Percentiles rank a stretch among this genome's conserved stretches.
Evolutionary conservation across 208 protist species (phyloP).

Genomic region (Trypanosoma conorhini): DNA sequence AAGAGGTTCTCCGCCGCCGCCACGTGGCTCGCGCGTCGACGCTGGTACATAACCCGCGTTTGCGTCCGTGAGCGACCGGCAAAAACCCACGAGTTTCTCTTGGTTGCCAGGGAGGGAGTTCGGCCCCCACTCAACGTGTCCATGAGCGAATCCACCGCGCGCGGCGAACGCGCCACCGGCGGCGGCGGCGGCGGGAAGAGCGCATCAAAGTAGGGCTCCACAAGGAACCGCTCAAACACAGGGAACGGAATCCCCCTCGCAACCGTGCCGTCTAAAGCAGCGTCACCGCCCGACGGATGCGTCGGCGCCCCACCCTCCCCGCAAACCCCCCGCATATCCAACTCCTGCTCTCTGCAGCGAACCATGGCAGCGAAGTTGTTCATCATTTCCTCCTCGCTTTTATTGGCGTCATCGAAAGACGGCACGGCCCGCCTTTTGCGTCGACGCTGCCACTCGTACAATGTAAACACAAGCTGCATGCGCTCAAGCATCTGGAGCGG

Average conservation of each 20-base stretch:
- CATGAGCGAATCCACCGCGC: neutral
- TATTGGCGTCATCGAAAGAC: neutral
- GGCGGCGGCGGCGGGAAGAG: slow-evolving; percentile 34
- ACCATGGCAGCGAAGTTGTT: slow-evolving; percentile 21
- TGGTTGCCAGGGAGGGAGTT: neutral
- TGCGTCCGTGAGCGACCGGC: neutral
- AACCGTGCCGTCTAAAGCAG: neutral
- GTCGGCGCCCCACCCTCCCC: neutral
- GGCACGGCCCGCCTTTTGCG: neutral
- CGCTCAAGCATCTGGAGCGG: slow-evolving; percentile 18
- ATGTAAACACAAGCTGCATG: slow-evolving; percentile 28
- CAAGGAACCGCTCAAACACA: slow-evolving; percentile 60
- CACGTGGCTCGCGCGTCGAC: slow-evolving; percentile 29
- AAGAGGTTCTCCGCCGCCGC: slow-evolving; percentile 55
- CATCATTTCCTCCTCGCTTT: neutral
- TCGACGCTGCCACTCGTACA: slow-evolving; percentile 17
- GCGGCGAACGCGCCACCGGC: no score
- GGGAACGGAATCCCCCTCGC: slow-evolving; percentile 38
- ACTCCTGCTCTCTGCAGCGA: slow-evolving; percentile 15
- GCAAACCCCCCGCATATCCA: slow-evolving; percentile 3
- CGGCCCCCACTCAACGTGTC: neutral
- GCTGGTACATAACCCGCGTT: slow-evolving; percentile 16
- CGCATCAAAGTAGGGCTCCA: slow-evolving; percentile 43
- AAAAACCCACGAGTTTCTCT: neutral
- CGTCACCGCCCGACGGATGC: neutral